Evolutionary conservation across 202 grass and related monocot genomes (phyloP), one percentile per base, ranked within the genome.

Genomic region (Dendrocalamus latiflorus): DNA sequence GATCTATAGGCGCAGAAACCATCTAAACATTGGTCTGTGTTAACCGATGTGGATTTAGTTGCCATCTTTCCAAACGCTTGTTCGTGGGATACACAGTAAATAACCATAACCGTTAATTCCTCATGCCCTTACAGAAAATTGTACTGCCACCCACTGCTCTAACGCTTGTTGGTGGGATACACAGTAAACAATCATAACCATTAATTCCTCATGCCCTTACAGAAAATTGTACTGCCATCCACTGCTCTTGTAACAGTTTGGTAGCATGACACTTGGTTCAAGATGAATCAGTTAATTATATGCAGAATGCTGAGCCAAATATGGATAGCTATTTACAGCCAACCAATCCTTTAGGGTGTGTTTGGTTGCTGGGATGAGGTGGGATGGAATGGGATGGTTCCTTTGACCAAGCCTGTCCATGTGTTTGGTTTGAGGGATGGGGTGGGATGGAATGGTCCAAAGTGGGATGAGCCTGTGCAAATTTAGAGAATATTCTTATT

Each of bases 1-100:
- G 48, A 72, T 64, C 38, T 3, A 44, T 65, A 89, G 73, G 37
- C 11, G 6, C 6, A 38, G 20, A 11, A 8, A 68, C 26, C 57
- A 15, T 41, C 39, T 68, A 59, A 45, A 57, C 69, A 67, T 67
- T 44, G 26, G 66, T 21, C 6, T 70, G 53, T 53, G 33, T 74
- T 54, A 39, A 63, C 54, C 5, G 1, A 11, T 78, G 50, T n/a
- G 4, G 51, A 72, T 68, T 65, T 59, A 68, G 9, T 74, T 76
- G 67, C 39, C 70, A 62, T 24, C 25, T 61, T 75, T 41, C 53
- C 74, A 65, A 69, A 76, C 44, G 11, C 6, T 18, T 70, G 20
- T 85, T 76, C 49, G 17, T 81, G 55, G 28, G 11, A 74, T 77
- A 77, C 70, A 51, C 12, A 20, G 42, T 17, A 76, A 47, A 83